Percentiles rank a stretch among this genome's conserved stretches.
Evolutionary conservation across 1,139 yeast genomes (phyloP).

Genomic region (Geotrichum europaeum): DNA sequence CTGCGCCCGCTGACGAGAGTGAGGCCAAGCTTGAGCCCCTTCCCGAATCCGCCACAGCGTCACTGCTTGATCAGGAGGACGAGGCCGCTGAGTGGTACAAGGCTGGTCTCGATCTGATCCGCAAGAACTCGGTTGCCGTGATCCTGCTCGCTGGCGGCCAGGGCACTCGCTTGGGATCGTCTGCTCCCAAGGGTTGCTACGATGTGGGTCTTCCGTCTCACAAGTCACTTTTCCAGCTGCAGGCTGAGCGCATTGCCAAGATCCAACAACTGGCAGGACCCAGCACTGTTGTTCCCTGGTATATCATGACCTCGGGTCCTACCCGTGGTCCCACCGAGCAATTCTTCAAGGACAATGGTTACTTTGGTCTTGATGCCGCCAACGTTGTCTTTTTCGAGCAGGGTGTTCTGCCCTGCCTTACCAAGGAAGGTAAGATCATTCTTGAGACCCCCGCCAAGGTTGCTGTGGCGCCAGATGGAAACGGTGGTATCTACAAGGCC

Average conservation of each 20-base stretch:
- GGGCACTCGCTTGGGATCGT: conserved; percentile 89
- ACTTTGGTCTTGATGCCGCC: conserved; percentile 58
- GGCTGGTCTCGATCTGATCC: conserved; percentile 64
- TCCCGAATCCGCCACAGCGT: conserved; percentile 35
- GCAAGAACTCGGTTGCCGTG: conserved; percentile 73
- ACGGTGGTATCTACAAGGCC: conserved; percentile 94
- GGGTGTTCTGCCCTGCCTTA: conserved; percentile 90
- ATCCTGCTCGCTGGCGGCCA: conserved; percentile 97
- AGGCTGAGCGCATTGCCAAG: conserved; percentile 74
- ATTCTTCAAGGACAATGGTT: conserved; percentile 55
- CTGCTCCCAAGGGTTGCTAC: conserved; percentile 89
- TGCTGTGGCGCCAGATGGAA: conserved; percentile 94
- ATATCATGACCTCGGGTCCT: conserved; percentile 93
- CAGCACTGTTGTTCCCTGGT: conserved; percentile 56
- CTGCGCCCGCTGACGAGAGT: conserved; percentile 9
- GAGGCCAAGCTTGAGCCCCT: conserved; percentile 30
- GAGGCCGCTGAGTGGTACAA: conserved; percentile 43
- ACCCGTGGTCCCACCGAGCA: conserved; percentile 71
- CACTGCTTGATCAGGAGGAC: conserved; percentile 29
- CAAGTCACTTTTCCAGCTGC: conserved; percentile 83
- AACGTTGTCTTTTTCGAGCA: conserved; percentile 84
- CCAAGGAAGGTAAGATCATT: conserved; percentile 66
- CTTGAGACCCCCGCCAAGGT: conserved; percentile 50
- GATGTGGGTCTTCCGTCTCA: conserved; percentile 78
- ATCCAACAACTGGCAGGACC: conserved; percentile 53